Conservation (phyloP, 179 eudicot species). For the Nepenthes alata region DNA sequence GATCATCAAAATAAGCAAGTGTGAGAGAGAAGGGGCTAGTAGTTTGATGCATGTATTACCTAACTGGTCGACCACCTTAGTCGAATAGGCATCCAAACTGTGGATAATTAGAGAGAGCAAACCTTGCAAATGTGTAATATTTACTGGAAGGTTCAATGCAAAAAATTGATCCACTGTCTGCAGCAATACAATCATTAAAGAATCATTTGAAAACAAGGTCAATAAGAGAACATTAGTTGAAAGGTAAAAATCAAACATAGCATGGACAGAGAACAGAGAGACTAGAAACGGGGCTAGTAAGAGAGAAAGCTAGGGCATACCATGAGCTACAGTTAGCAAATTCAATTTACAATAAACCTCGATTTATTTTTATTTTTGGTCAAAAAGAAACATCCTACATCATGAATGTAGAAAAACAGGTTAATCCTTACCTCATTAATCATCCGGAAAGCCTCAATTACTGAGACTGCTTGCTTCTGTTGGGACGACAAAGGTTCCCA, state of each 20-base stretch:
- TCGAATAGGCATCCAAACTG: slow-evolving; percentile 64
- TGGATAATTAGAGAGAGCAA: slow-evolving; percentile 68
- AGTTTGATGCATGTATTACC: slow-evolving; percentile 29
- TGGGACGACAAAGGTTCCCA: slow-evolving; percentile 87
- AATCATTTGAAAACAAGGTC: neutral
- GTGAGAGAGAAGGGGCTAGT: neutral
- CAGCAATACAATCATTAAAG: slow-evolving; percentile 11
- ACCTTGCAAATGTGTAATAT: slow-evolving; percentile 78
- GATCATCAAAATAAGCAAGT: neutral
- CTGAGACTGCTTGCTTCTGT: slow-evolving; percentile 74
- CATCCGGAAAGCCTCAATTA: slow-evolving; percentile 83
- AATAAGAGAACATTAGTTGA: neutral
- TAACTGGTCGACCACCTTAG: slow-evolving; percentile 48
- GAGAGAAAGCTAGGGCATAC: too few relatives aligned
- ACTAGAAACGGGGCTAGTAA: neutral
- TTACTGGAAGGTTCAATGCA: slow-evolving; percentile 75
- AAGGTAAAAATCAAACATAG: neutral
- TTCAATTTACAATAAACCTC: neutral
- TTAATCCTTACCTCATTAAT: slow-evolving; percentile 61
- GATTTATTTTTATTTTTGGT: too few relatives aligned
- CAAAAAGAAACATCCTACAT: too few relatives aligned
- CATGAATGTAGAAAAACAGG: too few relatives aligned
- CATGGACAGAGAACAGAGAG: neutral
- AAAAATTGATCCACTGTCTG: slow-evolving; percentile 93
- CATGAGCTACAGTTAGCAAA: too few relatives aligned